Evolutionary conservation across 495 filamentous ascomycete genomes (phyloP).

Genomic region (Extremus antarcticus): DNA sequence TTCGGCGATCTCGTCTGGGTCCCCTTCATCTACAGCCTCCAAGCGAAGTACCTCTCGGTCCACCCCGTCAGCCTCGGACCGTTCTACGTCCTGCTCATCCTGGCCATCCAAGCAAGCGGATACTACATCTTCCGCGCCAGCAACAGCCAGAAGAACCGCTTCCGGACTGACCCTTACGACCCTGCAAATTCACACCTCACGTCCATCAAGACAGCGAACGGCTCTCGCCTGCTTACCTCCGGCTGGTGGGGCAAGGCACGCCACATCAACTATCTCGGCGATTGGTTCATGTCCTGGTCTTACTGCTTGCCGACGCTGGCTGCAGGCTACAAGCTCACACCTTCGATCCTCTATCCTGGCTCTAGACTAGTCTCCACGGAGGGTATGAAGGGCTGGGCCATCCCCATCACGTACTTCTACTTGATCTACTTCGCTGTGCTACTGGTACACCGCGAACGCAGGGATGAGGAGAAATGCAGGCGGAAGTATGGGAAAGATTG

Average conservation of each 20-base stretch:
- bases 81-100: constrained; percentile 47
- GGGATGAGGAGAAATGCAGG: constrained; percentile 88
- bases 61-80: constrained; percentile 70
- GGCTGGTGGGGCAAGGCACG: constrained; percentile 93
- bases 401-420: constrained; percentile 90
- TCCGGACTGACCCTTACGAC: constrained; percentile 80
- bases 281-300: constrained; percentile 90
- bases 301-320: constrained; percentile 85
- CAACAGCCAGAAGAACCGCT: constrained; percentile 90
- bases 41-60: constrained; percentile 75
- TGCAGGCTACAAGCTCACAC: constrained; percentile 59
- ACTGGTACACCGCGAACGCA: constrained; percentile 77
- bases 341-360: constrained; percentile 37
- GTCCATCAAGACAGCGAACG: constrained; percentile 76
- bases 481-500: constrained; percentile 91
- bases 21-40: constrained; percentile 78
- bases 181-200: constrained; percentile 68
- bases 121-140: constrained; percentile 84
- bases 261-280: constrained; percentile 97
- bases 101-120: constrained; percentile 52
- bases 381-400: constrained; percentile 61
- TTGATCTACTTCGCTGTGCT: constrained; percentile 84
- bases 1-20: constrained; percentile 94
- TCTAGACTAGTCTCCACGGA: constrained; percentile 48
- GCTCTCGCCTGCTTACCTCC: constrained; percentile 67